phyloP scores from a whole-genome alignment of 352 stramenopile species.

The Phytophthora citricola region DNA sequence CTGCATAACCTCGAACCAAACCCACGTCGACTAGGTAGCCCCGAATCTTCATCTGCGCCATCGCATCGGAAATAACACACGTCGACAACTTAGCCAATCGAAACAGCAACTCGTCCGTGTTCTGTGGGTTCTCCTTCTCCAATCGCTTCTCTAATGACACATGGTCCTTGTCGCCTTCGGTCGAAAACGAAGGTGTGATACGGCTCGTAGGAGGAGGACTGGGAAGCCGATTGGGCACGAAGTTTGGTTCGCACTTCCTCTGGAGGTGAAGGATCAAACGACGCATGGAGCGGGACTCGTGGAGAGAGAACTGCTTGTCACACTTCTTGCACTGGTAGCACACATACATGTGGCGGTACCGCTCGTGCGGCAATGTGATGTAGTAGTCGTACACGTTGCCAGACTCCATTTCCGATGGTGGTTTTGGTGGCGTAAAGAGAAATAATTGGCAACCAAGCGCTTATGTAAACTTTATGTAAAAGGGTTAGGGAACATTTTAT shows the following conservation, averaged over 20 bases:
- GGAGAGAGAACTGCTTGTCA: constrained; percentile 87
- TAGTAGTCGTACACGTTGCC: constrained; percentile 92
- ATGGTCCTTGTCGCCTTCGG: no score
- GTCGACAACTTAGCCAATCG: constrained; percentile 75
- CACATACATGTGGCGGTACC: constrained; percentile 71
- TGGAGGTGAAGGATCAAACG: constrained; percentile 80
- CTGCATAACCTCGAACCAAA: constrained; percentile 65
- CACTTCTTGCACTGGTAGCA: constrained; percentile 91
- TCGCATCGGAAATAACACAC: constrained; percentile 80
- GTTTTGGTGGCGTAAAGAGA: no score
- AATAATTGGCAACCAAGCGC: no score
- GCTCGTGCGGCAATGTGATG: constrained; percentile 63
- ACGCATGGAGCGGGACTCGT: constrained; percentile 19
- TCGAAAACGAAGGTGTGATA: no score
- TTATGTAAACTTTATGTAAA: no score
- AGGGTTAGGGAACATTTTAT: no score
- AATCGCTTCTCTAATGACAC: no score
- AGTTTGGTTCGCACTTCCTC: constrained; percentile 70
- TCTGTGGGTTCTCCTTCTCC: no score
- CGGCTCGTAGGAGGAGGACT: no score
- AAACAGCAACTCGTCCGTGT: no score
- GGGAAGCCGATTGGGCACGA: constrained; percentile 79
- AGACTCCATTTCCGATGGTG: constrained; percentile 39
- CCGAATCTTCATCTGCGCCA: constrained; percentile 80
- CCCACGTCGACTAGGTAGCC: constrained; percentile 79